Conservation (phyloP, 768 basidiomycete species). For the Naematelia aurantialba region DNA sequence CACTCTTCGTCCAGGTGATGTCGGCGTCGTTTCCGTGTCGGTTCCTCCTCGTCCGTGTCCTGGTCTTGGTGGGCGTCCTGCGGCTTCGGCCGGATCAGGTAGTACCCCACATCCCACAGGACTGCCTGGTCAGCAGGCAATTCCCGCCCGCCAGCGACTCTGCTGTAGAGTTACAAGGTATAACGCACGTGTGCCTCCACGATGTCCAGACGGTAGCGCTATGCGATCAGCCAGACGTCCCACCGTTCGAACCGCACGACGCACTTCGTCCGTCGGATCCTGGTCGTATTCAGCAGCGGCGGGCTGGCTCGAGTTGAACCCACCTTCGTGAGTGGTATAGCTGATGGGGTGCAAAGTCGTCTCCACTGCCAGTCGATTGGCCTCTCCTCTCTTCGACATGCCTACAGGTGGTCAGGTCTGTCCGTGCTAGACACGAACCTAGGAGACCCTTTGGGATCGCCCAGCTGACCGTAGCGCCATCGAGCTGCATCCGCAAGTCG, state of each 20-base stretch:
- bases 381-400: conserved; percentile 29
- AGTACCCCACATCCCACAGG: conserved; percentile 43
- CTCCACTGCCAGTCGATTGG: conserved; percentile 37
- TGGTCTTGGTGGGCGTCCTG: background rate
- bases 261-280: conserved; percentile 14
- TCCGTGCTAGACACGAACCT: conserved; percentile 17
- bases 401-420: conserved; percentile 8
- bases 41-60: conserved; percentile 24
- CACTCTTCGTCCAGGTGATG: conserved; percentile 21
- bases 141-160: background rate
- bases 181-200: conserved; percentile 28
- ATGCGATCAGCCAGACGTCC: background rate
- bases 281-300: no score
- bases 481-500: conserved; percentile 41
- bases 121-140: conserved; percentile 14
- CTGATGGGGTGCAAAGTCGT: conserved; percentile 40
- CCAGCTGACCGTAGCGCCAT: conserved; percentile 39
- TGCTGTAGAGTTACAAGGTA: no score
- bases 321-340: conserved; percentile 42
- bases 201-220: conserved; percentile 25
- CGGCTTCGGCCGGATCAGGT: conserved; percentile 19
- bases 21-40: conserved; percentile 14
- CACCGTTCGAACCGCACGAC: background rate
- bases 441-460: conserved; percentile 39
- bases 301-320: no score